Conservation (phyloP, 129 eudicot species). For the Escallonia herrerae region DNA sequence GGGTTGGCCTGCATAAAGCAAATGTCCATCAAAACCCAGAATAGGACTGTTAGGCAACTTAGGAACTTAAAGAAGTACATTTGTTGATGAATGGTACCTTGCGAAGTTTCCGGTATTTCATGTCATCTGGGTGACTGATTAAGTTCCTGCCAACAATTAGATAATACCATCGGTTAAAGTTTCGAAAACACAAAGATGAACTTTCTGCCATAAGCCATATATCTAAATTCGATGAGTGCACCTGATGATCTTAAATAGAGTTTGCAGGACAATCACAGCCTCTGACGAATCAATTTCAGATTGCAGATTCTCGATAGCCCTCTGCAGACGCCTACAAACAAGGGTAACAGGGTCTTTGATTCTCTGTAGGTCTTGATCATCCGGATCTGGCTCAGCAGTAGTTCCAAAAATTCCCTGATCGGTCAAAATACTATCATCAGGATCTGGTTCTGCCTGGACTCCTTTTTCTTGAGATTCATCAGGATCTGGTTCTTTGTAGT, state of each 20-base stretch:
- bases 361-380: slow-evolving; percentile 63
- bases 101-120: slow-evolving; percentile 66
- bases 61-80: not conserved
- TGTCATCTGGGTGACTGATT: slow-evolving; percentile 73
- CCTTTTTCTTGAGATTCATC: slow-evolving; percentile 12
- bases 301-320: slow-evolving; percentile 54
- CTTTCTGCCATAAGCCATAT: not conserved
- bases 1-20: slow-evolving; percentile 66
- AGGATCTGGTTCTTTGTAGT: too few species aligned
- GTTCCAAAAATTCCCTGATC: not conserved
- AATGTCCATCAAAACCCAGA: not conserved
- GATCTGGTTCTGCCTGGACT: slow-evolving; percentile 32
- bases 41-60: not conserved
- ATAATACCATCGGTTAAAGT: not conserved
- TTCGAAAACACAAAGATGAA: too few species aligned
- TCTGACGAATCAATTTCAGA: slow-evolving; percentile 56
- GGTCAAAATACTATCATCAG: slow-evolving; percentile 17
- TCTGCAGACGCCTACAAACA: slow-evolving; percentile 51
- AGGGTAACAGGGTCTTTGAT: slow-evolving; percentile 75
- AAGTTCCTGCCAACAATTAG: slow-evolving; percentile 47
- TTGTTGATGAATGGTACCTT: slow-evolving; percentile 44
- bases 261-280: slow-evolving; percentile 44
- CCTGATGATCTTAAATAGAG: slow-evolving; percentile 69
- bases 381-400: slow-evolving; percentile 39
- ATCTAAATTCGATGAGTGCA: slow-evolving; percentile 4